phyloP scores from a whole-genome alignment of 345 rosid genomes.

The Corchorus olitorius region DNA sequence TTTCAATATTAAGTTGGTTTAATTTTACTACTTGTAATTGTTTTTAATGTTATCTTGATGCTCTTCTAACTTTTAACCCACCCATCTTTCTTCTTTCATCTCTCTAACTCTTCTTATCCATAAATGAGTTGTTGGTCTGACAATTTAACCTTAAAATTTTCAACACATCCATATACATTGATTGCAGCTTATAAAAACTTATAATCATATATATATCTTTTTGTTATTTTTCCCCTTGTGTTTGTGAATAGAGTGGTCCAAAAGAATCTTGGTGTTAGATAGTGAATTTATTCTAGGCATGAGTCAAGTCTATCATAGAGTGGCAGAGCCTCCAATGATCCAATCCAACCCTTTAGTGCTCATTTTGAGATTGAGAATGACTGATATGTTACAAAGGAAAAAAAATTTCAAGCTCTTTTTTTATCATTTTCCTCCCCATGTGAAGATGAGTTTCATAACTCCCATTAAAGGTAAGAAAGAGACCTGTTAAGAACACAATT shows the following conservation, averaged over 20 bases:
- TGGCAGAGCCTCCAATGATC: background rate
- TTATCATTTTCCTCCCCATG: constrained; percentile 24
- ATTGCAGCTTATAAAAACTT: background rate
- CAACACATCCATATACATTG: background rate
- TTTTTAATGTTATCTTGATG: background rate
- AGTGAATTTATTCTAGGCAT: constrained; percentile 5
- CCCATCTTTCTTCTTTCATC: background rate
- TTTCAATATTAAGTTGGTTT: background rate
- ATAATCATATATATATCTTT: background rate
- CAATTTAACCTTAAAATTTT: background rate
- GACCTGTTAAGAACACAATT: constrained; percentile 24
- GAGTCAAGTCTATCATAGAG: background rate
- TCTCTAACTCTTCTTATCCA: constrained; percentile 8
- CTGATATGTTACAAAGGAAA: constrained; percentile 17
- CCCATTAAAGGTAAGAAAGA: constrained; percentile 28
- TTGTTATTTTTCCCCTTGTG: background rate
- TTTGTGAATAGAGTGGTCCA: constrained; percentile 22
- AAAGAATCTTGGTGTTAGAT: constrained; percentile 13
- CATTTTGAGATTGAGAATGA: constrained; percentile 12
- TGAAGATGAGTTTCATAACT: constrained; percentile 22
- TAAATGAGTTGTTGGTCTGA: background rate
- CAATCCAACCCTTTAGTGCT: background rate
- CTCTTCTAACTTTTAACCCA: background rate
- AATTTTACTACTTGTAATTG: background rate
- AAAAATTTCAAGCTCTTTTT: background rate